Evolutionary conservation across 1,284 basidiomycete genomes (phyloP).

Genomic region (Irpex sp.): DNA sequence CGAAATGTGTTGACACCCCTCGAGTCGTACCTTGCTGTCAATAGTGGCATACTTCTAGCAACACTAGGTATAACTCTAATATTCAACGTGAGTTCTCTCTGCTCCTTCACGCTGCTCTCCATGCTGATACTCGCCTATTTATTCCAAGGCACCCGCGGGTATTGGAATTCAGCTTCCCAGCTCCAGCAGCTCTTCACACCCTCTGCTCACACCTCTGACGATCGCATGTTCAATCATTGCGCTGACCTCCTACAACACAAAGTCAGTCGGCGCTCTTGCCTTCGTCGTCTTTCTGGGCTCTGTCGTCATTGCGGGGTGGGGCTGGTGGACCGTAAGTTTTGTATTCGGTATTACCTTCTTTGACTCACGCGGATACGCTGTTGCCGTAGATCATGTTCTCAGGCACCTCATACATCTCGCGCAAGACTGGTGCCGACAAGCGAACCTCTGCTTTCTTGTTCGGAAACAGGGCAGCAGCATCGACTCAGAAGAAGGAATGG

Average conservation of each 20-base stretch:
- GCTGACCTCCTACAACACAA: slow-evolving; percentile 64
- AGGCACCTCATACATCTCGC: slow-evolving; percentile 50
- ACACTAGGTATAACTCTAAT: slow-evolving; percentile 53
- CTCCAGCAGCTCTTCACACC: slow-evolving; percentile 38
- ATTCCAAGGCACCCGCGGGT: not conserved
- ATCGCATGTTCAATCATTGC: slow-evolving; percentile 48
- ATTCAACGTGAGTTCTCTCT: slow-evolving; percentile 42
- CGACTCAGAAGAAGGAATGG: slow-evolving; percentile 65
- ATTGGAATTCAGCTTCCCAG: not conserved
- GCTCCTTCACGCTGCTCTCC: slow-evolving; percentile 20
- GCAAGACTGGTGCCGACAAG: slow-evolving; percentile 77
- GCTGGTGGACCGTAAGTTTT: slow-evolving; percentile 62
- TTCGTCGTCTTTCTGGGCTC: slow-evolving; percentile 47
- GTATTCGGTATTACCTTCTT: slow-evolving; percentile 13
- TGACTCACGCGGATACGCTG: not conserved
- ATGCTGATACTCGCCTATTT: not conserved
- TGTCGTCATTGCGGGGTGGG: slow-evolving; percentile 55
- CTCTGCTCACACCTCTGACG: slow-evolving; percentile 58
- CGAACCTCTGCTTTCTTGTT: slow-evolving; percentile 76
- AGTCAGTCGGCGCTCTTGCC: slow-evolving; percentile 52
- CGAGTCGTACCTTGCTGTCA: slow-evolving; percentile 61
- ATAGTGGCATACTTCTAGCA: slow-evolving; percentile 57
- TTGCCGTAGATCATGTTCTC: slow-evolving; percentile 56
- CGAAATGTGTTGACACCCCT: slow-evolving; percentile 53
- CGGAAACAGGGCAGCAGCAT: slow-evolving; percentile 70